A percentile compares a stretch with the other conserved stretches of the same genome.
Evolutionary conservation across 2,329 filamentous ascomycete genomes (phyloP).

Genomic region (Colletotrichum filicis): DNA sequence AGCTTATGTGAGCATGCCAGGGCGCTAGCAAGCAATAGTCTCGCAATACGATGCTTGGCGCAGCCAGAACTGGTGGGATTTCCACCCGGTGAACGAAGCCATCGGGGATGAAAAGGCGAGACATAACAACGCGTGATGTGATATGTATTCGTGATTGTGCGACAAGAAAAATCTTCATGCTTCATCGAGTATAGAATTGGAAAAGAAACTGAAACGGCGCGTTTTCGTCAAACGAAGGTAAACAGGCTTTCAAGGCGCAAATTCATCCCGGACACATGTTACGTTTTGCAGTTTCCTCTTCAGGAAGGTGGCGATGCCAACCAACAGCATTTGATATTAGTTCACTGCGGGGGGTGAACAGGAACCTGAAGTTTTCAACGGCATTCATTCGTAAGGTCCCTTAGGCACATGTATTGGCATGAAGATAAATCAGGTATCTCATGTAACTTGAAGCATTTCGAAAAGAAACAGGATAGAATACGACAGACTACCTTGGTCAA

Average conservation of each 20-base stretch:
- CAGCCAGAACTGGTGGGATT: background rate
- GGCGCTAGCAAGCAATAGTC: slow-evolving; percentile 17
- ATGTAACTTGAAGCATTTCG: too few relatives aligned
- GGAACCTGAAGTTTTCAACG: background rate
- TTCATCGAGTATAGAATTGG: background rate
- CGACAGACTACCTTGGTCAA: too few relatives aligned
- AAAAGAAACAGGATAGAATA: too few relatives aligned
- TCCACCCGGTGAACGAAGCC: background rate
- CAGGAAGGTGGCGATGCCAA: background rate
- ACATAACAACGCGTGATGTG: background rate
- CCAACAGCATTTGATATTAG: background rate
- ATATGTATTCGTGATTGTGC: background rate
- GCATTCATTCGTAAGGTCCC: background rate
- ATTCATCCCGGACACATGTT: background rate
- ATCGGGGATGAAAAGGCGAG: background rate
- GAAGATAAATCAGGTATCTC: too few relatives aligned
- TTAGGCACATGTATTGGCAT: background rate
- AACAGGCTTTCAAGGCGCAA: background rate
- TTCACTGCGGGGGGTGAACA: background rate
- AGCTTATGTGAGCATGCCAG: slow-evolving; percentile 27
- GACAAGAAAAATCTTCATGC: background rate
- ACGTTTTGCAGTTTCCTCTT: background rate
- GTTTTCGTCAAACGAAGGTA: background rate
- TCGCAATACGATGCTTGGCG: slow-evolving; percentile 24
- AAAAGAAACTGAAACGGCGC: background rate